Evolutionary conservation across 345 rosid genomes (phyloP).

Genomic region (Rhodomyrtus tomentosa): DNA sequence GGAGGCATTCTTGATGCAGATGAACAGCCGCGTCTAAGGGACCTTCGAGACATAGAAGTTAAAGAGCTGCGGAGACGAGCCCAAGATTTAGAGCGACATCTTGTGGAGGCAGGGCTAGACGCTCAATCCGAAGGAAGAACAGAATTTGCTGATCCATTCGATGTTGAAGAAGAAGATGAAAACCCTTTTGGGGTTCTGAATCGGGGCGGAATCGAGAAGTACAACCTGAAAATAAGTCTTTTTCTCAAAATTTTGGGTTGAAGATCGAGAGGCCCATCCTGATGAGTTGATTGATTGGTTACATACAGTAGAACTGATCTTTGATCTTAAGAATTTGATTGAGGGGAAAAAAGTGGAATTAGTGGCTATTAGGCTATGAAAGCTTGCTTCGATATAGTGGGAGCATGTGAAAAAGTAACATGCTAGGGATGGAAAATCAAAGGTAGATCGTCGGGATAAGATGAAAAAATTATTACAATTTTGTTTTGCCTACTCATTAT

Average conservation of each 20-base stretch:
- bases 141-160: too few relatives aligned
- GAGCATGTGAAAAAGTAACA: neutral
- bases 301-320: neutral
- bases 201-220: too few relatives aligned
- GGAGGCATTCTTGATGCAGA: too few relatives aligned
- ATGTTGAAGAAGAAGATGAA: too few relatives aligned
- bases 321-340: neutral
- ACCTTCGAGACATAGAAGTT: too few relatives aligned
- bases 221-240: too few relatives aligned
- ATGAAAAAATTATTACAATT: neutral
- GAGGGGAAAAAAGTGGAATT: neutral
- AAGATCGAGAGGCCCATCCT: neutral
- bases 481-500: neutral
- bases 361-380: neutral
- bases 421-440: neutral
- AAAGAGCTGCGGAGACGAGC: too few relatives aligned
- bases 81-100: too few relatives aligned
- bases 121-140: too few relatives aligned
- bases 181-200: too few relatives aligned
- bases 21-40: too few relatives aligned
- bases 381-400: neutral
- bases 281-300: neutral
- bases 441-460: neutral
- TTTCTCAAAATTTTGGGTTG: neutral
- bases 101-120: too few relatives aligned